Conservation (phyloP, 164 flowering plant genomes). For the Magnolia sinica region DNA sequence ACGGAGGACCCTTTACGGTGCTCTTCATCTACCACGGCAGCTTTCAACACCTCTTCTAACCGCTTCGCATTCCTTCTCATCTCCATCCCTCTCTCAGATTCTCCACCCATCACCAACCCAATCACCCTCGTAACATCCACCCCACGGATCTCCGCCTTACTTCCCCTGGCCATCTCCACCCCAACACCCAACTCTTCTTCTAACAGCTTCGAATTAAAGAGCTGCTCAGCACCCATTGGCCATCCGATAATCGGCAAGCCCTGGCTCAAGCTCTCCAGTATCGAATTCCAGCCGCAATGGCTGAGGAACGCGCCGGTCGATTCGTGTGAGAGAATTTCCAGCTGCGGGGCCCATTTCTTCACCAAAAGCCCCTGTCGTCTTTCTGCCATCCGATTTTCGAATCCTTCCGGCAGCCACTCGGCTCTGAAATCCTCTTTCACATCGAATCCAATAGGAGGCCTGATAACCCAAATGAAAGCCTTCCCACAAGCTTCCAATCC, state of each 20-base stretch:
- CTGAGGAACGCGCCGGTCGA: constrained; percentile 24
- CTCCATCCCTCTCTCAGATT: constrained; percentile 14
- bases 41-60: constrained; percentile 14
- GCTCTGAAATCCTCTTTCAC: constrained; percentile 4
- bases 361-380: constrained; percentile 17
- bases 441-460: constrained; percentile 20
- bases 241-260: constrained; percentile 24
- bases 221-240: constrained; percentile 24
- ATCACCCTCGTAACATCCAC: constrained; percentile 10
- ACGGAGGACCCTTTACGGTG: constrained; percentile 7
- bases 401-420: constrained; percentile 25
- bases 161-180: constrained; percentile 25
- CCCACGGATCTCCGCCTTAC: constrained; percentile 1
- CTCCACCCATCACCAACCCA: constrained; percentile 11
- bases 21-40: constrained; percentile 1
- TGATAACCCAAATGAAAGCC: constrained; percentile 21
- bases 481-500: constrained; percentile 22
- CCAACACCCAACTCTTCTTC: constrained; percentile 21
- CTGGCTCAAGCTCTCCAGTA: constrained; percentile 22
- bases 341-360: constrained; percentile 24
- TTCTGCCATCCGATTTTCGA: constrained; percentile 17
- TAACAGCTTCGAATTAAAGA: constrained; percentile 20
- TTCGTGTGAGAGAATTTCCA: constrained; percentile 17
- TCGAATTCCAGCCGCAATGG: constrained; percentile 33
- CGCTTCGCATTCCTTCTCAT: constrained; percentile 15